These are phyloP conservation scores for Pichia occidentalis DNA, from an alignment of 805 yeast genomes.

Conservation along the genomic window DNA sequence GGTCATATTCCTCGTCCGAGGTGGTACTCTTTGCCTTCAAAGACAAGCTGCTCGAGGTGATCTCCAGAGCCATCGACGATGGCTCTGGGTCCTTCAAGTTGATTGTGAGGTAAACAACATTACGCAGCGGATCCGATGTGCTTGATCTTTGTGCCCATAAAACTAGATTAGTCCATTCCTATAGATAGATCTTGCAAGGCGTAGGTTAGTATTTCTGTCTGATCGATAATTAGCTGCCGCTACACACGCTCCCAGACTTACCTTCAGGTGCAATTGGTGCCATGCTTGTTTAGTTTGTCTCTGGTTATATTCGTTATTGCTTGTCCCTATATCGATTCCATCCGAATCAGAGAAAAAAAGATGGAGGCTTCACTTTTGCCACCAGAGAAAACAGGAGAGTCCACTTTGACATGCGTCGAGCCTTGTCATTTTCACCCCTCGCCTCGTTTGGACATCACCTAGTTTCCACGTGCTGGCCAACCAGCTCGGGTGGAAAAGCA, in stretches of 20 bases:
- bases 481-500: not conserved
- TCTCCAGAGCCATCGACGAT: constrained; percentile 36
- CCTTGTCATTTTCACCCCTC: too few relatives aligned
- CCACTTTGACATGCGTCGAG: too few relatives aligned
- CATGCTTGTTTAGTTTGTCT: constrained; percentile 12
- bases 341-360: too few relatives aligned
- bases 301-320: not conserved
- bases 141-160: constrained; percentile 97
- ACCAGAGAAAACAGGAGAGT: too few relatives aligned
- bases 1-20: constrained; percentile 43
- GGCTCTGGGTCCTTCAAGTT: constrained; percentile 58
- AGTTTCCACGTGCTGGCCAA: too few relatives aligned
- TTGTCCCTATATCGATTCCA: too few relatives aligned
- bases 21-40: constrained; percentile 44
- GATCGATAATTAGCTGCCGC: too few relatives aligned
- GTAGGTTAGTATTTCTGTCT: too few relatives aligned
- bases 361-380: too few relatives aligned
- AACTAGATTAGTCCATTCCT: constrained; percentile 42
- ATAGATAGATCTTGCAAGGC: too few relatives aligned
- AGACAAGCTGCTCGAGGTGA: constrained; percentile 49
- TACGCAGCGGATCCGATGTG: constrained; percentile 63
- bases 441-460: too few relatives aligned
- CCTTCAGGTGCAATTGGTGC: constrained; percentile 30
- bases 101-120: constrained; percentile 68
- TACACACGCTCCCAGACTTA: constrained; percentile 17